Conservation (phyloP, 2,329 filamentous ascomycete genomes). For the Cryphonectria parasitica region DNA sequence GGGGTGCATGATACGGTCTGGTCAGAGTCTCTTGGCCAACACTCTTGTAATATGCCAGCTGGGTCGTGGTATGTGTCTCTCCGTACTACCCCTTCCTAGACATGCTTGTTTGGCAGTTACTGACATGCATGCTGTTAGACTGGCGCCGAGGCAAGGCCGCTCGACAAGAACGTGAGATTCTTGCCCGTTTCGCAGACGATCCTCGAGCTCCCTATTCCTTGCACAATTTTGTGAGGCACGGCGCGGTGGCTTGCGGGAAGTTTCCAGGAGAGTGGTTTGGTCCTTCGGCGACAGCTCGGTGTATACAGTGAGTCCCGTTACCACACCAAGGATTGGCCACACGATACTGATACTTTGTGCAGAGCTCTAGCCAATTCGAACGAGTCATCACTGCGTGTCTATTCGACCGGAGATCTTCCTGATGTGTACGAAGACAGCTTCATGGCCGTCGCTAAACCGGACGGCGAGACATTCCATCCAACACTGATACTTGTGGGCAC, state of each 20-base stretch:
- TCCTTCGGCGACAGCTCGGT: slow-evolving; percentile 91
- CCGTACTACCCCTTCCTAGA: not conserved
- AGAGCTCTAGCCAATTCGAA: slow-evolving; percentile 76
- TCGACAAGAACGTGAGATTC: slow-evolving; percentile 68
- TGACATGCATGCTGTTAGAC: slow-evolving; percentile 47
- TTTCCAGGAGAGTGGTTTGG: slow-evolving; percentile 98
- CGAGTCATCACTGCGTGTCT: slow-evolving; percentile 72
- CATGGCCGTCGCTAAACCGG: slow-evolving; percentile 72
- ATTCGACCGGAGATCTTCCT: slow-evolving; percentile 85
- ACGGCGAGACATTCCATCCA: slow-evolving; percentile 71
- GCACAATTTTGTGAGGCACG: slow-evolving; percentile 89
- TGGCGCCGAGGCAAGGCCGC: slow-evolving; percentile 71
- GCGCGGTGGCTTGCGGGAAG: slow-evolving; percentile 85
- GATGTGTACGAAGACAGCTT: slow-evolving; percentile 94
- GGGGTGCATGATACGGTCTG: slow-evolving; percentile 98
- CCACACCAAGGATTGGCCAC: not conserved
- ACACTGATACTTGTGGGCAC: slow-evolving; percentile 90
- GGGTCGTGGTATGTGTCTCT: slow-evolving; percentile 70
- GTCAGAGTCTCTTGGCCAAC: slow-evolving; percentile 91
- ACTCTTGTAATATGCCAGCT: slow-evolving; percentile 72
- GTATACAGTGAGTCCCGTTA: slow-evolving; percentile 74
- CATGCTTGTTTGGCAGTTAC: not conserved
- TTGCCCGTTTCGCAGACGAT: slow-evolving; percentile 87
- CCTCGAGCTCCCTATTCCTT: slow-evolving; percentile 88
- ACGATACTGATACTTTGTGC: slow-evolving; percentile 18